A percentile compares a stretch with the other conserved stretches of the same genome.
phyloP scores from a whole-genome alignment of 306 rosid genomes.

The Cicer cuneatum region DNA sequence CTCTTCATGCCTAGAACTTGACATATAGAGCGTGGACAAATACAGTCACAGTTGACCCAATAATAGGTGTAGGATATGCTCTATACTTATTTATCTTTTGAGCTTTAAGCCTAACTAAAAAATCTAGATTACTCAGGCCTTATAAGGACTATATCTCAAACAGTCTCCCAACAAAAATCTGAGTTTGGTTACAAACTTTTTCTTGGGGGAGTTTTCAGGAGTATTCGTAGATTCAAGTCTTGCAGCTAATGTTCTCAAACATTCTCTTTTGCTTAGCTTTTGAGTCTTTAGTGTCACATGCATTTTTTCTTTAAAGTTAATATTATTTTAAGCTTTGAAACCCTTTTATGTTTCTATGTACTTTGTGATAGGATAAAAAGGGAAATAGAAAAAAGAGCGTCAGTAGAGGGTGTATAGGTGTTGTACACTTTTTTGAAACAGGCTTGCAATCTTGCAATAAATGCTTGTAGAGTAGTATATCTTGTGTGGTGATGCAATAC shows the following conservation, averaged over 20 bases:
- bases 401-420: constrained; percentile 10
- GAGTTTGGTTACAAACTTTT: background rate
- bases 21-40: background rate
- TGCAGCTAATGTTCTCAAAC: constrained; percentile 1
- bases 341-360: background rate
- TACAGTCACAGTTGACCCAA: background rate
- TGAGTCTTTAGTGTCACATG: background rate
- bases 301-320: background rate
- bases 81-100: no score
- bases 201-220: no score
- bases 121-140: no score
- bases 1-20: no score
- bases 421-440: background rate
- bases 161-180: no score
- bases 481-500: constrained; percentile 18
- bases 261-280: background rate
- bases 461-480: constrained; percentile 25
- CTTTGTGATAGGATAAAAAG: background rate
- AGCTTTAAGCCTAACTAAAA: no score
- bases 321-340: constrained; percentile 6
- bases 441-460: constrained; percentile 23
- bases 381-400: background rate
- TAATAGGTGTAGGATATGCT: background rate
- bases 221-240: constrained; percentile 2
- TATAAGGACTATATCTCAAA: no score